Evolutionary conservation across 2,329 filamentous ascomycete species (phyloP).

Genomic region (Venturiaceae sp.): DNA sequence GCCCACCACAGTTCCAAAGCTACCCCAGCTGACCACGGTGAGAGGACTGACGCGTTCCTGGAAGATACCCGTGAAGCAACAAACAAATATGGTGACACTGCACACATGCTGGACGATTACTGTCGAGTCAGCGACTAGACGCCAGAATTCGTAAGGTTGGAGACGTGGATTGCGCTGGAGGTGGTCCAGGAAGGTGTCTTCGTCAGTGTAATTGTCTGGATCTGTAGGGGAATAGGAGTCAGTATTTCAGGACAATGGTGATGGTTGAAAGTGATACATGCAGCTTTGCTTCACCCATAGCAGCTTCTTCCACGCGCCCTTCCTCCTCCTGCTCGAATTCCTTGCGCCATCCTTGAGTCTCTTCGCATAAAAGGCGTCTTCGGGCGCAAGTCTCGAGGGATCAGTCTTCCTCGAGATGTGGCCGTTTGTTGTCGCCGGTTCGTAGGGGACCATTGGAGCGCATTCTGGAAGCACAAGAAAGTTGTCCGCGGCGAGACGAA

Average conservation of each 20-base stretch:
- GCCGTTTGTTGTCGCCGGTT: background rate
- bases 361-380: constrained; percentile 66
- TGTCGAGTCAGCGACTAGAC: constrained; percentile 85
- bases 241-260: constrained; percentile 9
- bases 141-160: constrained; percentile 97
- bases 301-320: constrained; percentile 78
- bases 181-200: constrained; percentile 91
- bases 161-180: constrained; percentile 89
- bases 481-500: background rate
- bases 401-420: constrained; percentile 13
- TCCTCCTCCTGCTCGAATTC: constrained; percentile 58
- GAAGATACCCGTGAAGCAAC: constrained; percentile 86
- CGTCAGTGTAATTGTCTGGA: constrained; percentile 98
- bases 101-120: constrained; percentile 97
- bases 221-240: constrained; percentile 38
- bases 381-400: constrained; percentile 57
- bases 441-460: background rate
- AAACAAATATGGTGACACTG: constrained; percentile 87
- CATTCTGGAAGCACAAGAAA: background rate
- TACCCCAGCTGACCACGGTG: constrained; percentile 80
- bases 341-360: constrained; percentile 45
- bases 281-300: constrained; percentile 95
- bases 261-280: constrained; percentile 36
- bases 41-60: constrained; percentile 80
- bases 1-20: constrained; percentile 69